Percentiles rank a stretch among this genome's conserved stretches.
These are phyloP conservation scores for Colletotrichum tropicicola DNA, from an alignment of 2,329 filamentous ascomycete species.

Conservation along the genomic window DNA sequence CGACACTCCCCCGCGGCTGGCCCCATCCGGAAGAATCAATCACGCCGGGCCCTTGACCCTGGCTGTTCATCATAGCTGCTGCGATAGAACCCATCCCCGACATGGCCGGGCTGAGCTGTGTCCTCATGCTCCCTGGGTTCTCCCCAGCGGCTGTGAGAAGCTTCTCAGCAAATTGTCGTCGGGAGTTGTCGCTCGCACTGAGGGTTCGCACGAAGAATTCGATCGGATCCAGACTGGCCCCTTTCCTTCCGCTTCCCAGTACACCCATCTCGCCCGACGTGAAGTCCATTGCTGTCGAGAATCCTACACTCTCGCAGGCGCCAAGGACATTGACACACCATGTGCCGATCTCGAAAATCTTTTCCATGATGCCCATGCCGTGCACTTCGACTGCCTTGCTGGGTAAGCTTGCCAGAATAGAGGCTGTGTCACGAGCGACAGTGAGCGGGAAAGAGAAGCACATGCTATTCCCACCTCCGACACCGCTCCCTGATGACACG, in stretches of 20 bases:
- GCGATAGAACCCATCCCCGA: constrained; percentile 1
- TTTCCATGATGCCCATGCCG: constrained; percentile 59
- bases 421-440: constrained; percentile 66
- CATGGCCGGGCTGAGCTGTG: constrained; percentile 42
- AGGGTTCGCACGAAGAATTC: constrained; percentile 54
- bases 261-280: constrained; percentile 42
- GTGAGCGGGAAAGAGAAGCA: constrained; percentile 69
- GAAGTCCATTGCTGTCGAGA: constrained; percentile 40
- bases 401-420: constrained; percentile 50
- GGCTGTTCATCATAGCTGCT: constrained; percentile 15
- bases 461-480: constrained; percentile 51
- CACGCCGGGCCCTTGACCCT: not conserved
- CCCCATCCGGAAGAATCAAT: constrained; percentile 12
- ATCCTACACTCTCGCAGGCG: constrained; percentile 41
- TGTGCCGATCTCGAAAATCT: constrained; percentile 57
- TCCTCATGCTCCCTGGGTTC: constrained; percentile 47
- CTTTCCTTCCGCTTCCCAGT: constrained; percentile 40
- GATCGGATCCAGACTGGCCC: constrained; percentile 48
- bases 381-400: constrained; percentile 54
- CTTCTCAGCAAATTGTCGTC: constrained; percentile 52
- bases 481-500: not conserved
- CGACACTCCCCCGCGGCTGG: constrained; percentile 11
- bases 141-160: constrained; percentile 51
- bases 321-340: constrained; percentile 55
- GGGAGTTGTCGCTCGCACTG: constrained; percentile 53